A percentile compares a stretch with the other conserved stretches of the same genome.
These are phyloP conservation scores for Agaricales sp. DNA, from an alignment of 1,284 basidiomycete species.

Conservation along the genomic window DNA sequence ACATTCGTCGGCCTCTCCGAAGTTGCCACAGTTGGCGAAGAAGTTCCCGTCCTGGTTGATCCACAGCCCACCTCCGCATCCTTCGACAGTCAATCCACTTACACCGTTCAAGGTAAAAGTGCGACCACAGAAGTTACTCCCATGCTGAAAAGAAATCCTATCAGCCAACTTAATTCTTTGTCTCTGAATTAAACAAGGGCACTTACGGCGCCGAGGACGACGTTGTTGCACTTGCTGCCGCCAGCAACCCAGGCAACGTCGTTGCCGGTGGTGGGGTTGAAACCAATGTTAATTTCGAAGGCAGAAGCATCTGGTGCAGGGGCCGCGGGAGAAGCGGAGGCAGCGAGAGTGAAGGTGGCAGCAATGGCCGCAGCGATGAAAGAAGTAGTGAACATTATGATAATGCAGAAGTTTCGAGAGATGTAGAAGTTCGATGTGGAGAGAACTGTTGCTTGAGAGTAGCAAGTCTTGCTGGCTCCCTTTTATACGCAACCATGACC, in stretches of 20 bases:
- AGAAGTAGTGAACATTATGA: no score
- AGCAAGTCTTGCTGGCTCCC: no score
- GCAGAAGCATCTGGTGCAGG: no score
- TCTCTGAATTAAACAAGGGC: background rate
- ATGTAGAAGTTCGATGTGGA: no score
- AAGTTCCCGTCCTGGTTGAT: no score
- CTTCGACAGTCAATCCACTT: background rate
- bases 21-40: background rate
- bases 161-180: no score
- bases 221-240: background rate
- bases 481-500: no score
- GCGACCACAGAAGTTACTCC: background rate
- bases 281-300: background rate
- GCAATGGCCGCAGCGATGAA: no score
- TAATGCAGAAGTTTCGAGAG: no score
- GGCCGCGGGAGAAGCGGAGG: background rate
- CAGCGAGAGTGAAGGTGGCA: background rate
- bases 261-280: background rate
- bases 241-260: background rate
- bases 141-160: background rate
- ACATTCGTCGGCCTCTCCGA: background rate
- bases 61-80: background rate
- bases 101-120: background rate
- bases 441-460: no score
- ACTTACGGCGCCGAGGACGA: background rate